Percentiles rank a stretch among this genome's conserved stretches.
Evolutionary conservation across 331 rosid genomes (phyloP).

Genomic region (Pyracantha coccinea): DNA sequence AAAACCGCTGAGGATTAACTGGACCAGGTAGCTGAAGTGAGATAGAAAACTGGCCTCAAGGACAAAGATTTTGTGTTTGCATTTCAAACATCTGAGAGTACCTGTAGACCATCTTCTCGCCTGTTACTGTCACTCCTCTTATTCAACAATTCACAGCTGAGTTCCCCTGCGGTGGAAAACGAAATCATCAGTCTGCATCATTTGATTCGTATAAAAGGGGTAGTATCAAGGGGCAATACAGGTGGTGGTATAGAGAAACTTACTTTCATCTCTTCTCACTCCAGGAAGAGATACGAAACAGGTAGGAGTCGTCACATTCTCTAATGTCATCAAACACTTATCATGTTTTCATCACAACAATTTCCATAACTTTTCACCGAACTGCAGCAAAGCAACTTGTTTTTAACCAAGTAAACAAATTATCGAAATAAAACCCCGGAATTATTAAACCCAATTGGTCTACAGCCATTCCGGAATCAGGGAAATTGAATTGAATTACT

Average conservation of each 20-base stretch:
- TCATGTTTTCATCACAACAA: not conserved
- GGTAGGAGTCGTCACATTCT: slow-evolving; percentile 35
- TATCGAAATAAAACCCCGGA: not conserved
- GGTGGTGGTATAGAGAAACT: slow-evolving; percentile 13
- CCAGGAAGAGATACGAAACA: slow-evolving; percentile 47
- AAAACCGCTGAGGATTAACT: slow-evolving; percentile 30
- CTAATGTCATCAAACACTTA: slow-evolving; percentile 27
- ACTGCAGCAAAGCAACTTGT: not conserved
- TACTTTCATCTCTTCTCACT: slow-evolving; percentile 48
- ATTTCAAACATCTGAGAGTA: slow-evolving; percentile 42
- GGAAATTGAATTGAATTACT: not conserved
- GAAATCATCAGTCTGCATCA: slow-evolving; percentile 5
- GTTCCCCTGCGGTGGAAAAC: slow-evolving; percentile 28
- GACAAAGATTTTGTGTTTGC: slow-evolving; percentile 46
- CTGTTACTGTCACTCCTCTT: slow-evolving; percentile 39
- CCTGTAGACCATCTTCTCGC: slow-evolving; percentile 42
- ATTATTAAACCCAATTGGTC: not conserved
- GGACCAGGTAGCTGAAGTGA: slow-evolving; percentile 47
- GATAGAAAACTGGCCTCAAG: slow-evolving; percentile 51
- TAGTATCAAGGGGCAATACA: not conserved
- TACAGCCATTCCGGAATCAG: not conserved
- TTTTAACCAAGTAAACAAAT: not conserved
- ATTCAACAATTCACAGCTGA: slow-evolving; percentile 43
- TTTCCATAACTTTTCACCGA: not conserved
- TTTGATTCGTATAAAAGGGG: not conserved